A percentile compares a stretch with the other conserved stretches of the same genome.
These are phyloP conservation scores for Flagelloscypha sp. DNA, from an alignment of 768 basidiomycete genomes.

Conservation along the genomic window DNA sequence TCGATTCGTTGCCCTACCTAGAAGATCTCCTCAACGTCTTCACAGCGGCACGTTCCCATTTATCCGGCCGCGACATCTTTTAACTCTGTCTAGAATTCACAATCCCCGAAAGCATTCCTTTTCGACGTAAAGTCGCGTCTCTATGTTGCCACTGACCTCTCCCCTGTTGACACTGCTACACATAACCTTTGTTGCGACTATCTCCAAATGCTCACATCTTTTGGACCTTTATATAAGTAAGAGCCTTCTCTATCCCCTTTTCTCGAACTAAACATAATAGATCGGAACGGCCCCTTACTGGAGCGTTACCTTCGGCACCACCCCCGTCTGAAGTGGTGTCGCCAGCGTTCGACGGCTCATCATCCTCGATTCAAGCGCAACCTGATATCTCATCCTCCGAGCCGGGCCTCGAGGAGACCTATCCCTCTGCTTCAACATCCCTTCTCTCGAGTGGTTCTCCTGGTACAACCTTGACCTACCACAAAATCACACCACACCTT, in stretches of 20 bases:
- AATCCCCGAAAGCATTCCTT: constrained; percentile 88
- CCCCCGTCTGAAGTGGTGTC: constrained; percentile 11
- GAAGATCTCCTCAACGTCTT: constrained; percentile 86
- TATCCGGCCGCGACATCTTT: not conserved
- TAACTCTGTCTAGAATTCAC: constrained; percentile 57
- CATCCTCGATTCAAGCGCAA: constrained; percentile 7
- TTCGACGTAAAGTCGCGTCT: constrained; percentile 81
- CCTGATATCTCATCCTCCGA: constrained; percentile 7
- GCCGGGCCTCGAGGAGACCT: too few relatives aligned
- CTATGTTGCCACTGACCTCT: constrained; percentile 90
- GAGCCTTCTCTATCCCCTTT: constrained; percentile 4
- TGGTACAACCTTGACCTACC: constrained; percentile 77
- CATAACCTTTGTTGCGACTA: constrained; percentile 90
- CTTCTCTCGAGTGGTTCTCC: constrained; percentile 46
- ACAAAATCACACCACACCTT: constrained; percentile 66
- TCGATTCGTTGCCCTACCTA: constrained; percentile 76
- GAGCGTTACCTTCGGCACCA: constrained; percentile 11
- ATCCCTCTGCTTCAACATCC: constrained; percentile 61
- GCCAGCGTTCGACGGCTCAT: constrained; percentile 4
- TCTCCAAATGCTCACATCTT: constrained; percentile 77
- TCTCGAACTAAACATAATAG: constrained; percentile 10
- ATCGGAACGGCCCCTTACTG: too few relatives aligned
- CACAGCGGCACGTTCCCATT: constrained; percentile 46
- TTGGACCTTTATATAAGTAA: constrained; percentile 81
- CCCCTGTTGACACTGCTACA: constrained; percentile 82